phyloP scores from a whole-genome alignment of 1,284 basidiomycete genomes.

The Papiliotrema terrestris region DNA sequence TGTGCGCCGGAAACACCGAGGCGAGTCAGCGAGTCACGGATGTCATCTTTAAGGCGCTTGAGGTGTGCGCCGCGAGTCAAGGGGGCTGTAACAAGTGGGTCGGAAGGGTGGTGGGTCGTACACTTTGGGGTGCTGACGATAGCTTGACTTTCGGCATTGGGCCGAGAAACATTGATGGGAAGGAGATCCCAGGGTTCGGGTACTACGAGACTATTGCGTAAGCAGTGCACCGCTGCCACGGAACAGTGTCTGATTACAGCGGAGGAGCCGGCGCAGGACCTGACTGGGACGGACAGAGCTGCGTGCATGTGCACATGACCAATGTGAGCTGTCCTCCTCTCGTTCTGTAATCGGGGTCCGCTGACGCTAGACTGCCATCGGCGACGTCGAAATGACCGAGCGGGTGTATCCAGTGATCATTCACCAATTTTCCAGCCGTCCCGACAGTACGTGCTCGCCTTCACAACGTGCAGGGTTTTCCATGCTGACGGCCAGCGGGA shows the following conservation, averaged over 20 bases:
- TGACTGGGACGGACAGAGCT: constrained; percentile 68
- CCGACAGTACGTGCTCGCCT: constrained; percentile 52
- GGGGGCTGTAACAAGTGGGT: constrained; percentile 66
- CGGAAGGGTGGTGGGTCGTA: not conserved
- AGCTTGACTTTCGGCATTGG: constrained; percentile 75
- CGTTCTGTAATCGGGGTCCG: constrained; percentile 61
- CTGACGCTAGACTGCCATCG: constrained; percentile 22
- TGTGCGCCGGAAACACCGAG: constrained; percentile 89
- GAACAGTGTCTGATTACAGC: not conserved
- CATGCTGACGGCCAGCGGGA: constrained; percentile 52
- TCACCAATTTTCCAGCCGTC: constrained; percentile 74
- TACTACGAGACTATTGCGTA: constrained; percentile 91
- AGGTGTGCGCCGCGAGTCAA: constrained; percentile 87
- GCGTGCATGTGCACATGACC: constrained; percentile 40
- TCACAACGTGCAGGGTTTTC: not conserved
- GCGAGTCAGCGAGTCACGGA: constrained; percentile 93
- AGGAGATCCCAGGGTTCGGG: constrained; percentile 70
- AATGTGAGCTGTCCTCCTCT: constrained; percentile 60
- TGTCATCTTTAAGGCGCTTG: constrained; percentile 89
- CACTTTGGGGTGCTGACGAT: constrained; percentile 48
- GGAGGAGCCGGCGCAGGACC: constrained; percentile 94
- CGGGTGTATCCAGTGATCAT: constrained; percentile 74
- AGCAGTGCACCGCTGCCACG: not conserved
- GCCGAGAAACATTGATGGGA: constrained; percentile 70
- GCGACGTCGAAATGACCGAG: constrained; percentile 42